phyloP scores from a whole-genome alignment of 108 stramenopile species.

The Schizochytrium sp. region DNA sequence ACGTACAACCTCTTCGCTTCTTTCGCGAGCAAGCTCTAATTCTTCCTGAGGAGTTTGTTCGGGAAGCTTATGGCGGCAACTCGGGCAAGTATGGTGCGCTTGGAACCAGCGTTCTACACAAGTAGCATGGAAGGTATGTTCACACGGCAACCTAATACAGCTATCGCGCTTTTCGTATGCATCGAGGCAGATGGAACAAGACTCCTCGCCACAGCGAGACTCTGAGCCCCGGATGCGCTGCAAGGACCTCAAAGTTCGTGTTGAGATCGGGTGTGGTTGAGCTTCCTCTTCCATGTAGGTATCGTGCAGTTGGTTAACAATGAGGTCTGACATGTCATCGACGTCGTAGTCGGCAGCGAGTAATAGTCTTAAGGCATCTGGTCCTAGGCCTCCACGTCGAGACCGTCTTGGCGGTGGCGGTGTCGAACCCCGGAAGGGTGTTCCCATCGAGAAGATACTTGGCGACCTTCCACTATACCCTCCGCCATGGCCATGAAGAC shows the following conservation, averaged over 20 bases:
- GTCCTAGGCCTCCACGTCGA: neutral
- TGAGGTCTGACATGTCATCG: slow-evolving; percentile 55
- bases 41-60: slow-evolving; percentile 39
- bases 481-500: no score
- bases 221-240: neutral
- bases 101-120: slow-evolving; percentile 36
- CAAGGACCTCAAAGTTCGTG: neutral
- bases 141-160: slow-evolving; percentile 23
- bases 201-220: neutral
- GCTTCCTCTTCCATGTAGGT: slow-evolving; percentile 61
- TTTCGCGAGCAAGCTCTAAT: neutral
- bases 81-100: slow-evolving; percentile 23
- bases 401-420: neutral
- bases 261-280: neutral
- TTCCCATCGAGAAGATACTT: no score
- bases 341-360: slow-evolving; percentile 19
- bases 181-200: slow-evolving; percentile 36
- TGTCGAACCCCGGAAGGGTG: no score
- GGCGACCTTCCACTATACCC: no score
- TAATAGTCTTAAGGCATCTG: neutral
- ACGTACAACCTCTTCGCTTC: neutral
- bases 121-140: slow-evolving; percentile 6
- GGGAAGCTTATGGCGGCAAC: neutral
- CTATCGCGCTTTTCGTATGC: neutral
- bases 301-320: slow-evolving; percentile 51